Evolutionary conservation across 805 yeast species (phyloP), one percentile per base, ranked within the genome.

Genomic region (Schizosaccharomyces osmophilus): DNA sequence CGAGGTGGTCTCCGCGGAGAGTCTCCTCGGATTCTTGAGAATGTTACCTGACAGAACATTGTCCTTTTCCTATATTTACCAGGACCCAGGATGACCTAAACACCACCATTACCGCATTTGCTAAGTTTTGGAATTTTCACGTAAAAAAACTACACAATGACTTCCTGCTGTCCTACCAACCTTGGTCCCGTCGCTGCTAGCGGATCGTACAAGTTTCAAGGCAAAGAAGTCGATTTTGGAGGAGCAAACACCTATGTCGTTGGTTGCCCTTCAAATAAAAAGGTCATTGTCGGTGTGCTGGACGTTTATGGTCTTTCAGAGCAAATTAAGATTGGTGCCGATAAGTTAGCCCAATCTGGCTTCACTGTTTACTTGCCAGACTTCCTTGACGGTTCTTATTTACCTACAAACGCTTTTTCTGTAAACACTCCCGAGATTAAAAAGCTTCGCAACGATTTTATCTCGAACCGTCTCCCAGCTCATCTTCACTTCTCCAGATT

Each of bases 361-460:
- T 65, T 62, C 15, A 62, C 62, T 2, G 66, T 64, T 8, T 36
- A 64, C 36, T 62, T 64, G 63, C 66, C 66, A 4, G 66, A 65
- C 43, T 65, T 63, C 60, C 63, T 65, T 55, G 32, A 55, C 15
- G 65, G 64, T 9, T 29, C 62, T 26, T 62, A 64, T 11, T 29
- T 64, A 43, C 31, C 55, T 11, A 31, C n/a, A 6, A 17, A 31
- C 11, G 42, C 42, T 19, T n/a, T 29, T 1, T 24, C 29, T 15
- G 15, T 43, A 22, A 17, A 11, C 3, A 41, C 43, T 6, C 60
- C 60, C 15, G 60, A 41, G 29, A 15, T 13, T 15, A 13, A 41
- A 22, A 57, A 36, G 29, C 22, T n/a, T 17, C 13, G 26, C 26
- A 31, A 5, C 24, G 60, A 39, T 4, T 36, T 39, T 22, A 6